Base-by-base conservation (phyloP, 2,329 filamentous ascomycete genomes). In the Epichloe aotearoae region DNA sequence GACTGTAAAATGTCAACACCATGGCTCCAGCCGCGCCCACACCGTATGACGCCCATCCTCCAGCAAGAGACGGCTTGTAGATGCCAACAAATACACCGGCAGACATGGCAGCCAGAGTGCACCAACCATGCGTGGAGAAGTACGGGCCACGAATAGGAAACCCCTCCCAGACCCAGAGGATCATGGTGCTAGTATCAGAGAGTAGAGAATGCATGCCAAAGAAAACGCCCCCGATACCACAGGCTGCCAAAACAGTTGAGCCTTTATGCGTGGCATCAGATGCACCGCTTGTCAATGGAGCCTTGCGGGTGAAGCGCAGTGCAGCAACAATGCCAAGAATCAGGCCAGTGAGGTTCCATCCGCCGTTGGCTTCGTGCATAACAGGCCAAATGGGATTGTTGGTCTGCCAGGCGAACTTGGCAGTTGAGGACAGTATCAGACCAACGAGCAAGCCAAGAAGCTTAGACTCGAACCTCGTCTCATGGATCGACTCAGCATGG, bases 181-280 rank as follows among this genome's bases (percentile, higher is more conserved):
- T 96, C 89, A 98, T 97, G 50, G 93, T 98, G 71, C 93, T 97
- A 0, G 90, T 95, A 64, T 98, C 93, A 0, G 93, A 96, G 11
- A 98, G 77, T 10, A 98, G 74, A 1, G 90, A 96, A 64, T 97
- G 93, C 62, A 97, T 75, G 5, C 79, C 87, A 61, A 98, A 98
- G 62, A 96, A 76, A 7, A 96, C 68, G 33, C 89, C 91, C 23
- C 80, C 89, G 50, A 97, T 68, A 53, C 93, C 88, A 46, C 93
- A 68, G 10, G 83, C 86, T 33, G 88, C 81, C 42, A 95, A 73
- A n/a, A 64, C 53, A 1, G 82, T 76, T 15, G 87, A 90, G 1
- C 86, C 83, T 52, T 74, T 80, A 52, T 80, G 65, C 33, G 62
- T 65, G 23, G 64, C 60, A 12, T 63, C 58, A 1, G 61, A 53